Evolutionary conservation across 2,329 filamentous ascomycete genomes (phyloP).

Genomic region (Talaromyces atroroseus): DNA sequence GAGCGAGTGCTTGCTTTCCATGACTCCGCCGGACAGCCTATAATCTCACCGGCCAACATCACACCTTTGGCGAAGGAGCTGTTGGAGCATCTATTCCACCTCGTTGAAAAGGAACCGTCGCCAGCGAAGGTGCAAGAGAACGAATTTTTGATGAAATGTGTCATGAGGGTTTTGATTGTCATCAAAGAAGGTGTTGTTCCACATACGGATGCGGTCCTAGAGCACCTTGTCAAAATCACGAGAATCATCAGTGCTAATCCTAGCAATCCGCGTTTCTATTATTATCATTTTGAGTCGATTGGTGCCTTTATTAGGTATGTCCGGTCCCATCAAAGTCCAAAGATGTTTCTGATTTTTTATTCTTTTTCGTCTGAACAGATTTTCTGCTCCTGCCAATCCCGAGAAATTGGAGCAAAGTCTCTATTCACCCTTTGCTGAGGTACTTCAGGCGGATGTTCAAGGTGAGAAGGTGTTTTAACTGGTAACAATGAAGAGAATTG

Average conservation of each 20-base stretch:
- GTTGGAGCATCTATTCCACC: conserved; percentile 79
- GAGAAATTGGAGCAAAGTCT: conserved; percentile 72
- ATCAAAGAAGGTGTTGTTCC: conserved; percentile 74
- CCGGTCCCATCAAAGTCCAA: neutral
- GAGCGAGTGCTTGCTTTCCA: conserved; percentile 84
- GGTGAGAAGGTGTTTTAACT: conserved; percentile 45
- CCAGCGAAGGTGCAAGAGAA: conserved; percentile 97
- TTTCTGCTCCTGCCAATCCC: conserved; percentile 62
- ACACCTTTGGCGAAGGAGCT: conserved; percentile 78
- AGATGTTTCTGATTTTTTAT: conserved; percentile 13
- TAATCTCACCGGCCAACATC: conserved; percentile 76
- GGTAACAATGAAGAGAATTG: conserved; percentile 7
- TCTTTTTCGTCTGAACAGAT: conserved; percentile 40
- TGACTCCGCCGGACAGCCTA: conserved; percentile 66
- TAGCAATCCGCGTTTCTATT: conserved; percentile 96
- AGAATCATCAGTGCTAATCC: conserved; percentile 90
- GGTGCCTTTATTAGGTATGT: conserved; percentile 73
- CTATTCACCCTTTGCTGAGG: conserved; percentile 74
- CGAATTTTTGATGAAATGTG: conserved; percentile 96
- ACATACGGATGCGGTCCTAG: conserved; percentile 71
- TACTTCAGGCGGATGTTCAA: conserved; percentile 76
- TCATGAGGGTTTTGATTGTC: conserved; percentile 95
- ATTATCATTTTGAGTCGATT: conserved; percentile 94
- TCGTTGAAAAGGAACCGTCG: conserved; percentile 78
- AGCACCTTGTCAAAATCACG: conserved; percentile 82